Evolutionary conservation across 176 grass and related monocot species (phyloP).

Genomic region (Zoysia japonica): DNA sequence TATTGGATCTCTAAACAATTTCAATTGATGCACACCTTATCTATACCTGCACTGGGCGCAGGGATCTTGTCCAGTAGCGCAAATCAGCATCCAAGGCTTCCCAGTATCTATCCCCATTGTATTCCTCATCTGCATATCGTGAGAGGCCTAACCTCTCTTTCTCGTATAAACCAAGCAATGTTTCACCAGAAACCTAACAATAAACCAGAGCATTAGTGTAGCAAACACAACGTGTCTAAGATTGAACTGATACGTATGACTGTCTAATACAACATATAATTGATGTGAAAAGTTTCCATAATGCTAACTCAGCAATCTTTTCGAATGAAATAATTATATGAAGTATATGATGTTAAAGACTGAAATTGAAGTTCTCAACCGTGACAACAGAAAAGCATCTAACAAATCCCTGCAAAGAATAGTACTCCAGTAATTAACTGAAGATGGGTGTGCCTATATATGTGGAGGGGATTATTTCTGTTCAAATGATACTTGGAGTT

Average conservation of each 20-base stretch:
- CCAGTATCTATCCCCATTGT: conserved; percentile 56
- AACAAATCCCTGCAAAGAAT: not conserved
- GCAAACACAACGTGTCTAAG: not conserved
- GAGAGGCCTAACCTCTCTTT: conserved; percentile 52
- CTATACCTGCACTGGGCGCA: conserved; percentile 90
- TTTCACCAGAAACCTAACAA: conserved; percentile 54
- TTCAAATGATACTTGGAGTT: not conserved
- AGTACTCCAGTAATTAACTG: not conserved
- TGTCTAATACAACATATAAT: not conserved
- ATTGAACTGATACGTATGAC: not conserved
- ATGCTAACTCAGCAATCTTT: not conserved
- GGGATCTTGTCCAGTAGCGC: conserved; percentile 73
- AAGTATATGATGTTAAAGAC: not conserved
- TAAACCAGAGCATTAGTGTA: conserved; percentile 20
- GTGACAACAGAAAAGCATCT: not conserved
- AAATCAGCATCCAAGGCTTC: conserved; percentile 85
- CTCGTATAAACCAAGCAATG: conserved; percentile 47
- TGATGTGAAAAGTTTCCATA: not conserved
- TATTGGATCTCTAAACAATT: not conserved
- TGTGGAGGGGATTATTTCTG: not conserved
- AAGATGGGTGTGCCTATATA: not conserved
- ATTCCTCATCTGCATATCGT: conserved; percentile 34
- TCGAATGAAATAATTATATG: not conserved
- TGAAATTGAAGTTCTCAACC: not conserved
- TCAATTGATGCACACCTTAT: conserved; percentile 58